Percentiles rank a stretch among this genome's conserved stretches.
These are phyloP conservation scores for Juglanconis oblonga DNA, from an alignment of 2,329 filamentous ascomycete species.

Conservation along the genomic window DNA sequence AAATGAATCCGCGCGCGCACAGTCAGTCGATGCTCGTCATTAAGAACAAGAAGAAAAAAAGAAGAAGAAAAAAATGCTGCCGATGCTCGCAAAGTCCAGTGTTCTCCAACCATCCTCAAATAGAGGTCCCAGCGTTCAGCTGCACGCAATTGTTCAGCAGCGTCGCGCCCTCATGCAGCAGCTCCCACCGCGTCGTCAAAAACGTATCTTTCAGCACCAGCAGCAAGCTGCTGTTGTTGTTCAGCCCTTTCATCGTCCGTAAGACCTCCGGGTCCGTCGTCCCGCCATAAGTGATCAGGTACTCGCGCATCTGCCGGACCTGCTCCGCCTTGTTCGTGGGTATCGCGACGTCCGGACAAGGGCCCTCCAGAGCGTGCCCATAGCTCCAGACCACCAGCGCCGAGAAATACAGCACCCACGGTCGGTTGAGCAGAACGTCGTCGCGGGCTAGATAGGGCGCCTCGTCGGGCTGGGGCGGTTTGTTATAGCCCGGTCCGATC, in stretches of 20 bases:
- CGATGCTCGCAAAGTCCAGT: neutral
- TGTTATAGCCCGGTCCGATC: conserved; percentile 31
- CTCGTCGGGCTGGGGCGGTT: conserved; percentile 22
- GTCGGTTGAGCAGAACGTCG: conserved; percentile 84
- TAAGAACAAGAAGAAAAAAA: neutral
- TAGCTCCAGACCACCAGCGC: conserved; percentile 93
- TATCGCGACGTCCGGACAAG: conserved; percentile 52
- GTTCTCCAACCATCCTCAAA: conserved; percentile 26
- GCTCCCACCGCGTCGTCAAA: conserved; percentile 80
- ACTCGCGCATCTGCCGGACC: conserved; percentile 74
- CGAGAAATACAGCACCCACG: conserved; percentile 95
- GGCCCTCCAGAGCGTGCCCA: conserved; percentile 84
- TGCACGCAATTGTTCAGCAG: conserved; percentile 79
- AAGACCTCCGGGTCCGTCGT: conserved; percentile 76
- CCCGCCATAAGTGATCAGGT: conserved; percentile 68
- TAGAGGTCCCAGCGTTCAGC: conserved; percentile 37
- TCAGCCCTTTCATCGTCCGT: conserved; percentile 69
- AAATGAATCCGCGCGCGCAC: neutral
- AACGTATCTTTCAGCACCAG: conserved; percentile 82
- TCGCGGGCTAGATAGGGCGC: conserved; percentile 75
- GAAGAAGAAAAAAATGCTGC: neutral
- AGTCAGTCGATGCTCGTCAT: neutral
- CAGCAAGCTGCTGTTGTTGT: conserved; percentile 77
- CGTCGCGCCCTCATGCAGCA: conserved; percentile 81
- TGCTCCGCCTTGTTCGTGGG: conserved; percentile 63